These are phyloP conservation scores for Sclerotinia nivalis DNA, from an alignment of 2,329 filamentous ascomycete genomes.

Conservation along the genomic window DNA sequence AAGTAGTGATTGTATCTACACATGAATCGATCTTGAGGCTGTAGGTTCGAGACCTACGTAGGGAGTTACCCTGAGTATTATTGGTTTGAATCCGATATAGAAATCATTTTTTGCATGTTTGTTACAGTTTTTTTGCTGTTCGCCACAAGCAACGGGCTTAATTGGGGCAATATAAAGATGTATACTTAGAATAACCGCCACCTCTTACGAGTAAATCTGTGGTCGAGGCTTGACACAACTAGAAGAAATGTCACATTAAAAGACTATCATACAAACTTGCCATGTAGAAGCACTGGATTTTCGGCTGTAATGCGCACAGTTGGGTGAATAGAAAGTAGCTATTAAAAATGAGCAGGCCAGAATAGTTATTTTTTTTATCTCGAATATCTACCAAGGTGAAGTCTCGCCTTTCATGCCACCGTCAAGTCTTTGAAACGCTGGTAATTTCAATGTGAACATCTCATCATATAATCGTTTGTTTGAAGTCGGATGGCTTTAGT, in stretches of 20 bases:
- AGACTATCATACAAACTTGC: not conserved
- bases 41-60: constrained; percentile 9
- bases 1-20: not conserved
- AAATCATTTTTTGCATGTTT: not conserved
- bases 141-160: too few relatives aligned
- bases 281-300: not conserved
- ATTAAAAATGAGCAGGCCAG: not conserved
- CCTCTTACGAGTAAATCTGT: not conserved
- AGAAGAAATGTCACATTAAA: not conserved
- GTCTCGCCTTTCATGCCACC: not conserved
- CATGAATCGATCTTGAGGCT: not conserved
- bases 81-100: not conserved
- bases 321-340: not conserved
- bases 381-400: not conserved
- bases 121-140: not conserved
- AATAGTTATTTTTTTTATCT: not conserved
- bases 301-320: not conserved
- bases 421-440: not conserved
- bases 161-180: not conserved
- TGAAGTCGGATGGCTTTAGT: not conserved
- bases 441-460: not conserved
- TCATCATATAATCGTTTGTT: not conserved
- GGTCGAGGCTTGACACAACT: too few relatives aligned
- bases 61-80: constrained; percentile 11
- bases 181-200: not conserved